phyloP scores from a whole-genome alignment of 2,329 filamentous ascomycete genomes.

The Pyrenophora graminea region DNA sequence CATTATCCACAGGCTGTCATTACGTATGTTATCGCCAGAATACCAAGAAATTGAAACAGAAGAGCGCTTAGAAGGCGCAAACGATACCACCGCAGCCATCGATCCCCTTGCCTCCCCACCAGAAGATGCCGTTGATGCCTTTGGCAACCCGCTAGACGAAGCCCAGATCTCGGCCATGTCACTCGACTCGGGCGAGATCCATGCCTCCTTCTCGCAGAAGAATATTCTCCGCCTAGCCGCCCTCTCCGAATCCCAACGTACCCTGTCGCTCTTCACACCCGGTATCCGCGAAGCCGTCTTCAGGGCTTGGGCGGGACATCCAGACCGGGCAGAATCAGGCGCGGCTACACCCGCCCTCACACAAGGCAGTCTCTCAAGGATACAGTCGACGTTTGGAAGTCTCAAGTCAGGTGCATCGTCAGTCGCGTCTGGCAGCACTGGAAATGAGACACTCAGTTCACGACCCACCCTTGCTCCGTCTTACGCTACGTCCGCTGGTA shows the following conservation, averaged over 20 bases:
- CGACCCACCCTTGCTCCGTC: slow-evolving; percentile 67
- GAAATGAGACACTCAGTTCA: slow-evolving; percentile 56
- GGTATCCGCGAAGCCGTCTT: slow-evolving; percentile 90
- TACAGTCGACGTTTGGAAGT: slow-evolving; percentile 50
- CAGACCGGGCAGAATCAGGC: slow-evolving; percentile 67
- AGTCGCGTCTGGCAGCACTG: slow-evolving; percentile 53
- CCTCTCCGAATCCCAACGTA: slow-evolving; percentile 85
- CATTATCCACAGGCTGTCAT: slow-evolving; percentile 89
- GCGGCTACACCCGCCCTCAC: slow-evolving; percentile 48
- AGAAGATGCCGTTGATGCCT: slow-evolving; percentile 78
- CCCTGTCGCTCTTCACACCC: slow-evolving; percentile 87
- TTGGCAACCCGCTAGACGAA: slow-evolving; percentile 76
- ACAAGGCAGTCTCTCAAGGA: slow-evolving; percentile 51
- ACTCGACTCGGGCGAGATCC: slow-evolving; percentile 78
- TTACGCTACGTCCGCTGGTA: slow-evolving; percentile 62
- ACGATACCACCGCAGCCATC: slow-evolving; percentile 62
- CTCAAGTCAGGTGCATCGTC: slow-evolving; percentile 54
- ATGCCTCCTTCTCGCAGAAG: slow-evolving; percentile 93
- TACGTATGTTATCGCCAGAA: slow-evolving; percentile 88
- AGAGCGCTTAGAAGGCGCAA: slow-evolving; percentile 54
- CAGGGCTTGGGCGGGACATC: slow-evolving; percentile 83
- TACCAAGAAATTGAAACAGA: slow-evolving; percentile 70
- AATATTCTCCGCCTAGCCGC: slow-evolving; percentile 83
- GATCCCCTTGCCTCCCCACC: slow-evolving; percentile 84
- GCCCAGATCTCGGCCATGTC: slow-evolving; percentile 76